Percentiles rank a stretch among this genome's conserved stretches.
Evolutionary conservation across 1,284 basidiomycete species (phyloP).

Genomic region (Pseudozyma sp.): DNA sequence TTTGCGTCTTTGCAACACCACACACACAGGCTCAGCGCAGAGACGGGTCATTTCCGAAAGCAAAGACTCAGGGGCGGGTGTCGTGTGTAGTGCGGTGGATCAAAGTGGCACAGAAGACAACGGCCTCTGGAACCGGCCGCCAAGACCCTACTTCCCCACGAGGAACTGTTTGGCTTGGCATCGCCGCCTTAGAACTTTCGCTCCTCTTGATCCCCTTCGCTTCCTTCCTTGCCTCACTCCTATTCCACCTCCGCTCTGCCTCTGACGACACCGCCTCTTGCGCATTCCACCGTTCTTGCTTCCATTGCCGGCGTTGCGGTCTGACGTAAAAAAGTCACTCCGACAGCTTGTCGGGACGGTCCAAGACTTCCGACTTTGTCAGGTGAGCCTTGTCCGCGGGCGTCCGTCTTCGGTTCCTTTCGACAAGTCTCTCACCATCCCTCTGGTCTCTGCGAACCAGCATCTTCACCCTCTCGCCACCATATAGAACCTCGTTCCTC

Average conservation of each 20-base stretch:
- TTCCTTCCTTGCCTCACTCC: not conserved
- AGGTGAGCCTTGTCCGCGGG: not conserved
- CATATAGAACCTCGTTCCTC: not conserved
- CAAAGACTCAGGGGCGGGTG: too few relatives aligned
- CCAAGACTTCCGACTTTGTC: conserved; percentile 1
- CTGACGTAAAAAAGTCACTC: conserved; percentile 5
- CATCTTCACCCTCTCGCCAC: not conserved
- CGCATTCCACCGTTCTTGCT: not conserved
- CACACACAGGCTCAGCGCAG: too few relatives aligned
- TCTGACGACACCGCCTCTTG: conserved; percentile 10
- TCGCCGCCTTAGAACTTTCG: conserved; percentile 1
- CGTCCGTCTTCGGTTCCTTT: not conserved
- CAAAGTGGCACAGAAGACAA: too few relatives aligned
- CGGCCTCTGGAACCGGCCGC: not conserved
- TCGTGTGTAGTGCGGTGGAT: too few relatives aligned
- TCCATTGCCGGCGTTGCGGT: not conserved
- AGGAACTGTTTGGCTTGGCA: conserved; percentile 9
- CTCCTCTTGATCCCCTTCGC: not conserved
- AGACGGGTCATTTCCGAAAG: too few relatives aligned
- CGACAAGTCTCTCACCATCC: too few relatives aligned
- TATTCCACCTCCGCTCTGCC: not conserved
- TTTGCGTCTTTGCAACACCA: too few relatives aligned
- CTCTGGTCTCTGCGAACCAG: not conserved
- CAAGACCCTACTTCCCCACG: conserved; percentile 17
- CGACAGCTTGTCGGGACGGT: conserved; percentile 4